Conservation (phyloP, 192 early-diverging fungal genomes). For the Coemansia sp. region DNA sequence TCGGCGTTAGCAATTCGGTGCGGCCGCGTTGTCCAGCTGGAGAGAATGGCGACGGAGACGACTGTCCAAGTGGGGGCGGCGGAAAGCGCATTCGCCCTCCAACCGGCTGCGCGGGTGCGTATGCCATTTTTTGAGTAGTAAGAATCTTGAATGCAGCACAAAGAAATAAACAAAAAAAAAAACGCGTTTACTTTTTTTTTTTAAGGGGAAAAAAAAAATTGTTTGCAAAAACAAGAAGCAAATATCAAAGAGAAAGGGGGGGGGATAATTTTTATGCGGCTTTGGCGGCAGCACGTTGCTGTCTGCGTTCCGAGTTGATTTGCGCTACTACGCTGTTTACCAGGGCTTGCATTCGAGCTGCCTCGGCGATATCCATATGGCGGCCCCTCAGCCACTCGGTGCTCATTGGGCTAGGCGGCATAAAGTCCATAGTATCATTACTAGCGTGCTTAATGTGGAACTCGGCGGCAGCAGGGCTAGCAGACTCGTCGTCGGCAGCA, state of each 20-base stretch:
- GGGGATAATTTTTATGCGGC: neutral
- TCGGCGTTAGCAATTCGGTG: slow-evolving; percentile 28
- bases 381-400: slow-evolving; percentile 32
- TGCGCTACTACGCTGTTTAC: slow-evolving; percentile 48
- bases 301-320: slow-evolving; percentile 53
- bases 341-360: slow-evolving; percentile 50
- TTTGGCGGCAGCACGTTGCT: neutral
- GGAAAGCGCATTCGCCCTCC: slow-evolving; percentile 45
- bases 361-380: slow-evolving; percentile 43
- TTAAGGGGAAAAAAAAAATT: neutral
- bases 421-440: slow-evolving; percentile 29
- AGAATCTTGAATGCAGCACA: neutral
- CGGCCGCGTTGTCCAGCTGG: slow-evolving; percentile 6
- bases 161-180: neutral
- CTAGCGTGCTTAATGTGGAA: neutral
- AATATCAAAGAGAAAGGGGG: neutral
- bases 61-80: slow-evolving; percentile 4
- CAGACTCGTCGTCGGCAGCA: neutral
- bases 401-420: slow-evolving; percentile 43
- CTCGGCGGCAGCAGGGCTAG: neutral
- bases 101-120: slow-evolving; percentile 35
- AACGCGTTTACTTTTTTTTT: no score
- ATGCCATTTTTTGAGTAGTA: slow-evolving; percentile 17
- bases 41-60: slow-evolving; percentile 1
- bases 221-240: neutral